Evolutionary conservation across 257 asterid species (phyloP), one percentile per base, ranked within the genome.

Genomic region (Solanum ossicruentum): DNA sequence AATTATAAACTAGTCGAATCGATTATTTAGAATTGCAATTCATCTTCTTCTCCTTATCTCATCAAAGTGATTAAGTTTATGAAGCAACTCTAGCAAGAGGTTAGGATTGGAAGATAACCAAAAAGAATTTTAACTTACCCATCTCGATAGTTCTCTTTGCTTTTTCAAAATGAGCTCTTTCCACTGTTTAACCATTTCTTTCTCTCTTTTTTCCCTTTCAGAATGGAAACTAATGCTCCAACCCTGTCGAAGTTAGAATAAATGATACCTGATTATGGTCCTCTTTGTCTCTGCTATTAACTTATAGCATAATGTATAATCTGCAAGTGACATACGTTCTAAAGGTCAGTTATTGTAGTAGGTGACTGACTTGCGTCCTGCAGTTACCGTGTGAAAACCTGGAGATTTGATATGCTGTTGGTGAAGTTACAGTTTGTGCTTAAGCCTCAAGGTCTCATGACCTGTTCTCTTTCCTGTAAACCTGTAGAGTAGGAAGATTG

Each of bases 331-430:
- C 82, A 84, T 82, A 77, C 3, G 72, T 78, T 39, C 80, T 69
- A 72, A 88, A 61, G 63, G 63, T 77, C 82, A 52, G 82, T 77
- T 77, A 26, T 26, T 41, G 5, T 65, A 77, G 71, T 55, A 70
- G 82, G 56, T 36, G 84, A 77, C 83, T 83, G 80, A 85, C 78
- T 28, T 60, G 90, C 90, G 87, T 86, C 90, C 90, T 85, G 90
- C 87, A 77, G 63, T 77, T 77, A 36, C 52, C 8, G 12, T 67
- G 12, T 75, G 45, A 3, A 23, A 75, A 75, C 15, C 15, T 52
- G 16, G 65, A 77, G 82, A 16, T 77, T 72, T 51, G 10, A 77
- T 52, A 55, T 77, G 65, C 82, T 77, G 65, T 16, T 52, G 65
- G 41, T 51, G 63, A 77, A 77, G 17, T 51, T 77, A 77, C 65